Evolutionary conservation across 495 filamentous ascomycete species (phyloP).

Genomic region (Penicillium lagena): DNA sequence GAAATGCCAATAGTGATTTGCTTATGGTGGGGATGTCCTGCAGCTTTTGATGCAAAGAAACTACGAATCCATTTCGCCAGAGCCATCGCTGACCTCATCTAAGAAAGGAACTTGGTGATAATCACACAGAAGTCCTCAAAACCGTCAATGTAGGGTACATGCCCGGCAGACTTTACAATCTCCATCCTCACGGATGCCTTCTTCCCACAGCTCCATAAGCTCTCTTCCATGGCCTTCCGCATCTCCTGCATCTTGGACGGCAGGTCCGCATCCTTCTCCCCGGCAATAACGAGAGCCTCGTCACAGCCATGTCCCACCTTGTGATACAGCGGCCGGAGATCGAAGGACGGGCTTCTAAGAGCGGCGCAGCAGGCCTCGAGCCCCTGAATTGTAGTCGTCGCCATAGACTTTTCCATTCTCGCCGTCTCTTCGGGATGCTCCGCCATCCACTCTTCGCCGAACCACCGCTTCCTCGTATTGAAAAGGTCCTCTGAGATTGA

Average conservation of each 20-base stretch:
- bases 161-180: constrained; percentile 1
- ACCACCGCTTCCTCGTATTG: constrained; percentile 24
- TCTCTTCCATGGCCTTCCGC: constrained; percentile 10
- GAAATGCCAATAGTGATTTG: no score
- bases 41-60: no score
- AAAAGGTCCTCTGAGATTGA: constrained; percentile 11
- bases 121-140: constrained; percentile 1
- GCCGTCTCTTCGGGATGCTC: constrained; percentile 18
- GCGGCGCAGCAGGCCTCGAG: constrained; percentile 26
- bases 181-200: not conserved
- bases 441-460: constrained; percentile 18
- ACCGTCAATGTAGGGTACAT: constrained; percentile 3
- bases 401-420: constrained; percentile 19
- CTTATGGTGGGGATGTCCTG: no score
- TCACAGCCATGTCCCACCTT: constrained; percentile 12
- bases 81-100: not conserved
- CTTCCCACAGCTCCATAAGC: constrained; percentile 1
- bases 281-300: constrained; percentile 17
- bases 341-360: constrained; percentile 16
- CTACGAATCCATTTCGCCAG: no score
- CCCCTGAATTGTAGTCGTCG: constrained; percentile 19
- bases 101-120: not conserved
- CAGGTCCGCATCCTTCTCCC: constrained; percentile 23
- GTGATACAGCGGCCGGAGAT: constrained; percentile 11
- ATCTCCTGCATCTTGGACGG: constrained; percentile 16